Base-by-base conservation (phyloP, 345 rosid genomes). In the Cardiospermum halicacabum region DNA sequence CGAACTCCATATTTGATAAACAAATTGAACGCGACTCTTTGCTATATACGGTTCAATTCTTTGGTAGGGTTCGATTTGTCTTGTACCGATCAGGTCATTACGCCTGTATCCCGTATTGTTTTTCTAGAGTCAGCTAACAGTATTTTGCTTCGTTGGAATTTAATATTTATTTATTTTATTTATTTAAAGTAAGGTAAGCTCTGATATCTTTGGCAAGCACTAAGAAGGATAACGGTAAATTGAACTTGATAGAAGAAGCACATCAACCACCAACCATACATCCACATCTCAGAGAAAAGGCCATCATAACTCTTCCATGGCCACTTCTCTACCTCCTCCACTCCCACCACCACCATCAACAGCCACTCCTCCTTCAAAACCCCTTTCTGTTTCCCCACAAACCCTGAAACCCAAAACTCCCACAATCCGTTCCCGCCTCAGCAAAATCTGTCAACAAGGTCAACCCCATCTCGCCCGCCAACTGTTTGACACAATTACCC, bases 391-490 rank as follows among this genome's bases (percentile, higher is more conserved):
- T 6, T 67, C 74, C 27, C 73, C 85, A 2, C 81, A 85, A 26
- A 66, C 15, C 13, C 78, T 69, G 16, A 62, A 71, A 8, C 84
- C 72, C 11, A 80, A 80, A 68, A 81, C 95, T 40, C 95, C 89
- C 27, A 71, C 93, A n/a, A 64, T 92, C 53, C 95, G 92, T 48
- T 78, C 95, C 27, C 96, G 93, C 65, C 84, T 92, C n/a, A 78
- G 96, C 72, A 66, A 60, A 28, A 78, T 87, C 49, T 92, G 98
- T 58, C 93, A 82, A 77, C 84, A 87, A 26, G 92, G 93, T 49
- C 83, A 86, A 60, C 91, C 91, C 59, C 82, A 71, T 27, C 81
- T 87, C 11, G 96, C 88, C 8, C 96, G 91, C 80, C 95, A 89
- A 25, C 80, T 87, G 80, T 87, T 89, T 77, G 98, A 89, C 67